Evolutionary conservation across 192 early-diverging fungal species (phyloP).

Genomic region (Umbelopsis sp.): DNA sequence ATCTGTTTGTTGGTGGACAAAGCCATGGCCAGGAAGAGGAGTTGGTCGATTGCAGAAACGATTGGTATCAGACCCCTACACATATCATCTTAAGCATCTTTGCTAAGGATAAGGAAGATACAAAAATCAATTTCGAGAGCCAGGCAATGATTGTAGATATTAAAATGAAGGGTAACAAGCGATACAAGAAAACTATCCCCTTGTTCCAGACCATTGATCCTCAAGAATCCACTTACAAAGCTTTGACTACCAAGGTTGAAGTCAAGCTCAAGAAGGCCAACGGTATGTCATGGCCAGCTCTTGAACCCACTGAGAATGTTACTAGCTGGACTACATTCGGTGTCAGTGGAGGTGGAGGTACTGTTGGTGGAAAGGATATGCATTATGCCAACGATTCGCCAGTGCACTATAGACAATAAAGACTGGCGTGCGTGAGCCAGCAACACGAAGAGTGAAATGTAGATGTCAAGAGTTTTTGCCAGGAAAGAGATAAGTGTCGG

Average conservation of each 20-base stretch:
- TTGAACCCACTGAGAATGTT: conserved; percentile 68
- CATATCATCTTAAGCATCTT: conserved; percentile 89
- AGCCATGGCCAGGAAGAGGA: conserved; percentile 40
- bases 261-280: conserved; percentile 79
- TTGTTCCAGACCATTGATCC: conserved; percentile 81
- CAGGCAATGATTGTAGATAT: conserved; percentile 70
- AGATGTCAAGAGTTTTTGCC: too few relatives aligned
- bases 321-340: conserved; percentile 88
- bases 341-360: conserved; percentile 65
- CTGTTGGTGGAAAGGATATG: conserved; percentile 66
- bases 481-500: too few relatives aligned
- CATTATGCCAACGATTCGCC: conserved; percentile 20
- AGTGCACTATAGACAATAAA: conserved; percentile 6
- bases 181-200: conserved; percentile 66
- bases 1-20: conserved; percentile 81
- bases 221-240: conserved; percentile 60
- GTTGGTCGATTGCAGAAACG: conserved; percentile 79
- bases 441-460: too few relatives aligned
- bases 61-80: conserved; percentile 93
- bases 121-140: conserved; percentile 66
- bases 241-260: conserved; percentile 80
- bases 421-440: too few relatives aligned
- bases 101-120: conserved; percentile 83
- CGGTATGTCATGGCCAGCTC: conserved; percentile 81
- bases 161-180: conserved; percentile 76